Conservation (phyloP, 495 filamentous ascomycete species). For the Trichocladium antarcticum region DNA sequence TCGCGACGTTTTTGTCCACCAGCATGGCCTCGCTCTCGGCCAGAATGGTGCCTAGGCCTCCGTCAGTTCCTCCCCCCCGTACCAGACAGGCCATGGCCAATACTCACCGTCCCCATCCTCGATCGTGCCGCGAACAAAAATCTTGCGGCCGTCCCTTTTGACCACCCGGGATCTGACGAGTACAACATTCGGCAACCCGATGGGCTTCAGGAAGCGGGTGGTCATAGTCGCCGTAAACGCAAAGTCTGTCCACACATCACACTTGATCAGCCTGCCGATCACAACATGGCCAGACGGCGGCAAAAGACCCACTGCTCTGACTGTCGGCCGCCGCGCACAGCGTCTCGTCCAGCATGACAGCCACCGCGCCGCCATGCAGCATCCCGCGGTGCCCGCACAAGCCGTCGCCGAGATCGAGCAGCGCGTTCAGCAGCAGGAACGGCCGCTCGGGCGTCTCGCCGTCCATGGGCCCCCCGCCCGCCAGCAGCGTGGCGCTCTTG, state of each 20-base stretch:
- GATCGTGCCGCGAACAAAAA: constrained; percentile 14
- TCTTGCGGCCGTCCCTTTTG: constrained; percentile 14
- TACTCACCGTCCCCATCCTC: constrained; percentile 18
- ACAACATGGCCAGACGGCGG: no score
- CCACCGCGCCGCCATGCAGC: constrained; percentile 18
- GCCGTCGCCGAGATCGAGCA: constrained; percentile 20
- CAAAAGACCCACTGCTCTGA: constrained; percentile 4
- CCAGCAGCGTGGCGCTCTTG: constrained; percentile 8
- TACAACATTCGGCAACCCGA: constrained; percentile 14
- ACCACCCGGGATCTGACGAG: constrained; percentile 15
- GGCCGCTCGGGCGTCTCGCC: constrained; percentile 14
- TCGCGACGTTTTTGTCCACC: constrained; percentile 2
- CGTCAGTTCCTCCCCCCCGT: neutral
- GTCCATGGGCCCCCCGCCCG: constrained; percentile 11
- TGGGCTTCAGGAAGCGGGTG: constrained; percentile 9
- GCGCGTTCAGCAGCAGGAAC: constrained; percentile 18
- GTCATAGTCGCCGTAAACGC: constrained; percentile 17
- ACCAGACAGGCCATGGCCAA: neutral
- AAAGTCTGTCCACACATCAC: neutral
- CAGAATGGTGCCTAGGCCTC: constrained; percentile 8
- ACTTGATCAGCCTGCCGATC: no score
- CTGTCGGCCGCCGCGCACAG: constrained; percentile 18
- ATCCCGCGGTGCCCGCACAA: constrained; percentile 8
- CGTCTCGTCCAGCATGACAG: constrained; percentile 18
- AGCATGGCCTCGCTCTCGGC: constrained; percentile 13